Conservation (phyloP, 352 stramenopile genomes). For the Pseudoperonospora humuli region DNA sequence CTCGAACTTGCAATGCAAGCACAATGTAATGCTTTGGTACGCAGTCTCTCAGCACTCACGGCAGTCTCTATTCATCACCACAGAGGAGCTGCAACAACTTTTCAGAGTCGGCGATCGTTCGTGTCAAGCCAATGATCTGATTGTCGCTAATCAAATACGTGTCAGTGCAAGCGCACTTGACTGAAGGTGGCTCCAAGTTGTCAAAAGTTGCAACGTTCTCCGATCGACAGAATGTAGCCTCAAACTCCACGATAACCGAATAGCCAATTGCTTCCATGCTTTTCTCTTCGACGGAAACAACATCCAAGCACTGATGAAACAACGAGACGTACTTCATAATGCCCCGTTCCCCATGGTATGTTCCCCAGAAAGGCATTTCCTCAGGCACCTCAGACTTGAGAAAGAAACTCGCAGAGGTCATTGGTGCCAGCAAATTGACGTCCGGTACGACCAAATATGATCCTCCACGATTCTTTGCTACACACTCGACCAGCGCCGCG, state of each 20-base stretch:
- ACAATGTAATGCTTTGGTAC: background rate
- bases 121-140: slow-evolving; percentile 68
- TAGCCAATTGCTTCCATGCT: slow-evolving; percentile 60
- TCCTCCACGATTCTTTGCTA: slow-evolving; percentile 39
- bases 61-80: slow-evolving; percentile 34
- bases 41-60: slow-evolving; percentile 1
- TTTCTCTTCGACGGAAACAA: slow-evolving; percentile 53
- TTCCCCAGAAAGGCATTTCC: slow-evolving; percentile 75
- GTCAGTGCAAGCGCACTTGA: slow-evolving; percentile 65
- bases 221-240: slow-evolving; percentile 44
- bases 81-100: slow-evolving; percentile 63
- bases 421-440: slow-evolving; percentile 44
- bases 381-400: slow-evolving; percentile 72
- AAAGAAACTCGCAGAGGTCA: slow-evolving; percentile 59
- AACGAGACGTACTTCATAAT: slow-evolving; percentile 68
- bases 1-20: slow-evolving; percentile 23
- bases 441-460: slow-evolving; percentile 52
- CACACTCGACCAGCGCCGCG: slow-evolving; percentile 49
- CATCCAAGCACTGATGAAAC: slow-evolving; percentile 52
- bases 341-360: slow-evolving; percentile 50
- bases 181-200: slow-evolving; percentile 17
- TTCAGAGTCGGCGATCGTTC: slow-evolving; percentile 71
- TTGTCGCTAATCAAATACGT: slow-evolving; percentile 69
- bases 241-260: slow-evolving; percentile 74
- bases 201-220: slow-evolving; percentile 25